A percentile compares a stretch with the other conserved stretches of the same genome.
Evolutionary conservation across 2,329 filamentous ascomycete genomes (phyloP).

Genomic region (Colletotrichum horii): DNA sequence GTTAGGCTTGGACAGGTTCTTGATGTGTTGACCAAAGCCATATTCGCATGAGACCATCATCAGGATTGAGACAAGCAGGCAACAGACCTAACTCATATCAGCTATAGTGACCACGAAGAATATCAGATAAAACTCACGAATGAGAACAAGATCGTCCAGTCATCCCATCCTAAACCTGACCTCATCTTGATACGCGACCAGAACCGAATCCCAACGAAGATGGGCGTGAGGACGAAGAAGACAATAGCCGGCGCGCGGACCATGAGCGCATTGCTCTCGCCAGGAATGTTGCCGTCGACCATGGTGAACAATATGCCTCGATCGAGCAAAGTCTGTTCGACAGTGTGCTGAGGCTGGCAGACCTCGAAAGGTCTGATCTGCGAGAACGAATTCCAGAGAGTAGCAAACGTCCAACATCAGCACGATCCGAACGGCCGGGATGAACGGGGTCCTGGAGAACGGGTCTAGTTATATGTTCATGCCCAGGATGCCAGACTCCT

Average conservation of each 20-base stretch:
- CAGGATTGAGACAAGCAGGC: constrained; percentile 38
- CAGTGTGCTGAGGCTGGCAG: background rate
- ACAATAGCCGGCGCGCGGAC: constrained; percentile 44
- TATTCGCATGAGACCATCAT: constrained; percentile 46
- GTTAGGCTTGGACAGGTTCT: constrained; percentile 35
- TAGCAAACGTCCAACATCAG: background rate
- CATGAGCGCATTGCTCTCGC: constrained; percentile 41
- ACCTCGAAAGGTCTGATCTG: background rate
- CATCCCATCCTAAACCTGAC: constrained; percentile 44
- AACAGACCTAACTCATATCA: constrained; percentile 34
- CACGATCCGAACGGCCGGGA: background rate
- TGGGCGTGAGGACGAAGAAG: constrained; percentile 47
- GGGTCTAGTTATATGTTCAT: constrained; percentile 12
- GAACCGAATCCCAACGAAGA: constrained; percentile 43
- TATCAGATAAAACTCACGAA: constrained; percentile 33
- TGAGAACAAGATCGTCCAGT: constrained; percentile 46
- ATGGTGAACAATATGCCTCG: constrained; percentile 15
- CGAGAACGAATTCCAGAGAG: background rate
- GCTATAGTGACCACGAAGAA: rapidly evolving
- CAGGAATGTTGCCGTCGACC: constrained; percentile 32
- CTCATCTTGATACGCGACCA: constrained; percentile 43
- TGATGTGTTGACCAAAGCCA: constrained; percentile 48
- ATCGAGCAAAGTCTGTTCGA: background rate
- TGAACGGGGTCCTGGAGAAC: background rate
- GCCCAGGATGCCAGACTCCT: background rate